Percentiles rank a stretch among this genome's conserved stretches.
These are phyloP conservation scores for Ogataea wickerhamii DNA, from an alignment of 805 yeast species.

Conservation along the genomic window DNA sequence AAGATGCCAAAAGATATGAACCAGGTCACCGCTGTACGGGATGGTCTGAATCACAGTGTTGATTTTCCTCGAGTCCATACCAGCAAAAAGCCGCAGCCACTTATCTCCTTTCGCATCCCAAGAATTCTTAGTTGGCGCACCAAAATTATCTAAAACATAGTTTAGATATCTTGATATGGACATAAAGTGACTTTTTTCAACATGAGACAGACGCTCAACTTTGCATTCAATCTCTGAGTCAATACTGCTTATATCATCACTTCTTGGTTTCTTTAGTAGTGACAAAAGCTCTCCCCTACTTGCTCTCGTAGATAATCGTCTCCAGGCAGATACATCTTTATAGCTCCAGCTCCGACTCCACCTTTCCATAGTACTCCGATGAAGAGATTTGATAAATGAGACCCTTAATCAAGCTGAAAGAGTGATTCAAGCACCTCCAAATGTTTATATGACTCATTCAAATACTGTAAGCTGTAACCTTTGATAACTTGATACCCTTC, in stretches of 20 bases:
- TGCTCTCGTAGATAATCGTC: too few relatives aligned
- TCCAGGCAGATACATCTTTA: too few relatives aligned
- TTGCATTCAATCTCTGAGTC: slow-evolving; percentile 12
- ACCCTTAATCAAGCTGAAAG: too few relatives aligned
- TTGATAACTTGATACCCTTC: too few relatives aligned
- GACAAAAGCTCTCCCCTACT: slow-evolving; percentile 3
- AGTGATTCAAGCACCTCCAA: too few relatives aligned
- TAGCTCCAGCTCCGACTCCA: too few relatives aligned
- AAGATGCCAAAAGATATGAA: slow-evolving; percentile 19
- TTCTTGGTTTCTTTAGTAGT: slow-evolving; percentile 9
- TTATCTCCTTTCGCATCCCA: background rate
- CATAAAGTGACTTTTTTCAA: slow-evolving; percentile 11
- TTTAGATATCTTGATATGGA: slow-evolving; percentile 12
- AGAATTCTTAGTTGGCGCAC: slow-evolving; percentile 3
- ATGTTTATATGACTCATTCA: too few relatives aligned
- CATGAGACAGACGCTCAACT: slow-evolving; percentile 11
- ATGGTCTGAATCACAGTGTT: background rate
- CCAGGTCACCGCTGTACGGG: background rate
- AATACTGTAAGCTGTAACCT: too few relatives aligned
- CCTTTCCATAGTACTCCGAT: too few relatives aligned
- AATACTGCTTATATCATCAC: too few relatives aligned
- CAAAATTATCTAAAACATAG: slow-evolving; percentile 17
- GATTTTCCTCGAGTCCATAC: background rate
- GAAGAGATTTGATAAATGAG: too few relatives aligned
- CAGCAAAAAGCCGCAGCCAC: background rate